Conservation (phyloP, 495 filamentous ascomycete genomes). For the Penicillium odoratum region DNA sequence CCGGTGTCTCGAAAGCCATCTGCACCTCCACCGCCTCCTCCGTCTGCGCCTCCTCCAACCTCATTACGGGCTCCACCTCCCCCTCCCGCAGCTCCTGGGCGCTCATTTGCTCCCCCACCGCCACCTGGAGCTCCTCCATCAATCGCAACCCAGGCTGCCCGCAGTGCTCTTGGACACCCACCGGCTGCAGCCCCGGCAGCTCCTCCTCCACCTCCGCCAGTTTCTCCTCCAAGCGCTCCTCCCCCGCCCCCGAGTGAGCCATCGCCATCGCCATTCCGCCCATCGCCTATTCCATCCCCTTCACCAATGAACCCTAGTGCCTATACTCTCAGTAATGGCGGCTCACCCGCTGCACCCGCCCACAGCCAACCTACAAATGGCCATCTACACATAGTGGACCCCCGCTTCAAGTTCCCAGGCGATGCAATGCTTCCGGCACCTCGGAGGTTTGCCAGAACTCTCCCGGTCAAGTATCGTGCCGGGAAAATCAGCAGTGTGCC, state of each 20-base stretch:
- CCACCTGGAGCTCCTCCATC: slow-evolving; percentile 39
- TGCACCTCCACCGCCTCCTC: slow-evolving; percentile 45
- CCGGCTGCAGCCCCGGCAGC: slow-evolving; percentile 49
- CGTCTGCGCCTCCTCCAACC: slow-evolving; percentile 31
- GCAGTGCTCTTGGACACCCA: slow-evolving; percentile 36
- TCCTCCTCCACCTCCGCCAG: slow-evolving; percentile 47
- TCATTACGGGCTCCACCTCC: slow-evolving; percentile 49
- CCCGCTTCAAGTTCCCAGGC: slow-evolving; percentile 81
- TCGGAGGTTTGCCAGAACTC: slow-evolving; percentile 63
- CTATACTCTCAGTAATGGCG: slow-evolving; percentile 70
- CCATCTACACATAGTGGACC: slow-evolving; percentile 67
- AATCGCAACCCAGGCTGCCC: slow-evolving; percentile 44
- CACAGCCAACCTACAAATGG: slow-evolving; percentile 39
- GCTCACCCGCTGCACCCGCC: slow-evolving; percentile 33
- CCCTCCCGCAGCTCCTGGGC: slow-evolving; percentile 44
- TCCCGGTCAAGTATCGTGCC: slow-evolving; percentile 73
- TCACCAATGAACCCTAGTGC: slow-evolving; percentile 71
- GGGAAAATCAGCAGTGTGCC: slow-evolving; percentile 93
- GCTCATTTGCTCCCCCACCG: slow-evolving; percentile 40
- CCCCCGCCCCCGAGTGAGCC: slow-evolving; percentile 28
- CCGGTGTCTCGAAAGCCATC: slow-evolving; percentile 65
- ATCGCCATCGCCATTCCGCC: slow-evolving; percentile 40
- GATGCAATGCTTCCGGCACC: slow-evolving; percentile 85
- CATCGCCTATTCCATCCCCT: slow-evolving; percentile 52
- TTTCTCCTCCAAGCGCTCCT: slow-evolving; percentile 49